Evolutionary conservation across 352 stramenopile species (phyloP), one percentile per base, ranked within the genome.

Genomic region (Pythium diclinum): DNA sequence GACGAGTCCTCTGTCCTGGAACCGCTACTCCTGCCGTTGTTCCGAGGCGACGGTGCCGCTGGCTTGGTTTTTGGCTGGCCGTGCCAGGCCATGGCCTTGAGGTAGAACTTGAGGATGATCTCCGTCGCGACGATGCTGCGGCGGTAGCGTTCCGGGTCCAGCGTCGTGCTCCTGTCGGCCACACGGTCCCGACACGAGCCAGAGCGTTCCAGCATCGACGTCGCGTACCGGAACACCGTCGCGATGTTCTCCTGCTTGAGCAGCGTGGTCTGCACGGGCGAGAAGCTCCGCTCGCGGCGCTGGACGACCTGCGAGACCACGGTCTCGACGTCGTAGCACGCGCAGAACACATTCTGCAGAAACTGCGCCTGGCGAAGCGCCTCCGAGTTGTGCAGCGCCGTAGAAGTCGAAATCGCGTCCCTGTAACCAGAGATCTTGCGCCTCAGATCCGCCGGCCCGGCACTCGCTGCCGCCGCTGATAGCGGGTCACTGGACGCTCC

Each of bases 301-400:
- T 88, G 81, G 33, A 92, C 70, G 42, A 49, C 42, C 2, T 81
- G 79, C 10, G 71, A 57, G 4, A 91, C 63, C 58, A 92, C 80
- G 1, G 79, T 92, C 33, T 91, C 81, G 10, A 79, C 71, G 48
- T 91, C 81, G 65, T 92, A 92, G 63, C 80, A 91, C 11, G 75
- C 75, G 61, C 84, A 92, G 60, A 92, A 92, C 23, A 92, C 76
- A 58, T 91, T 92, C 57, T 81, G 74, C 6, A 92, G 74, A 9
- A 76, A 60, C 34, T 77, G 64, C 21, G 84, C 76, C 32, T 85
- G 77, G n/a, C 82, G 75, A 48, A 92, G 55, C 25, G 75, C 79
- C 62, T 91, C 82, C 2, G 77, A 85, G 58, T 91, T 88, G 69
- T 92, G 84, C 30, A 91, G 72, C 51, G 84, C 84, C 56, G 83